A percentile compares a stretch with the other conserved stretches of the same genome.
Evolutionary conservation across 495 filamentous ascomycete species (phyloP).

Genomic region (Talaromyces wortmannii): DNA sequence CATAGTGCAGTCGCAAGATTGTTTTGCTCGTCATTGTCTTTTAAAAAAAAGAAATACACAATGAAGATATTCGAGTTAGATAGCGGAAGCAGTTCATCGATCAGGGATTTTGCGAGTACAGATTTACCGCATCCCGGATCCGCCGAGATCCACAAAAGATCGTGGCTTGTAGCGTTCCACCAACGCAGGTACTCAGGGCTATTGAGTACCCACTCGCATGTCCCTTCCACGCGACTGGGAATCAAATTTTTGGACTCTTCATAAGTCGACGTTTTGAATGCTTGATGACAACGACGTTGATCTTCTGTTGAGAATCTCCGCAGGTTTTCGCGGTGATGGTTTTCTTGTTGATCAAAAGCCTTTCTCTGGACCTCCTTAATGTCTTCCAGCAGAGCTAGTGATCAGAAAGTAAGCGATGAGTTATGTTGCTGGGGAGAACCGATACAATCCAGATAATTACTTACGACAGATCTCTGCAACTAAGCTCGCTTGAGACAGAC

Average conservation of each 20-base stretch:
- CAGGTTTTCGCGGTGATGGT: neutral
- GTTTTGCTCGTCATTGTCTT: too few species aligned
- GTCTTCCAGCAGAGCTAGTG: too few species aligned
- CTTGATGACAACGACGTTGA: neutral
- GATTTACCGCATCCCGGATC: constrained; percentile 40
- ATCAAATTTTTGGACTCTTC: neutral
- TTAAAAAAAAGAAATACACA: too few species aligned
- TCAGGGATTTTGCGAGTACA: constrained; percentile 27
- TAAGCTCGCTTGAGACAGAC: neutral
- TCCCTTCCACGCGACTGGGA: too few species aligned
- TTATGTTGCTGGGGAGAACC: too few species aligned
- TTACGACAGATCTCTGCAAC: neutral
- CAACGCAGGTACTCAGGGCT: constrained; percentile 22
- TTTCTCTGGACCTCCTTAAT: too few species aligned
- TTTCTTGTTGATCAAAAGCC: neutral
- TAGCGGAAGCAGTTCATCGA: constrained; percentile 10
- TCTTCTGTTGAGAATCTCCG: neutral
- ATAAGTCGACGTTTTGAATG: neutral
- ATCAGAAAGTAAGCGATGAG: too few species aligned
- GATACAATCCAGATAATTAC: neutral
- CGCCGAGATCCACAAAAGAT: constrained; percentile 37
- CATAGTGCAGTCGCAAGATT: too few species aligned
- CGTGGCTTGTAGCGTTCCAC: constrained; percentile 13
- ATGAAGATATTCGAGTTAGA: neutral
- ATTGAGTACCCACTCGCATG: constrained; percentile 10